phyloP scores from a whole-genome alignment of 2,329 filamentous ascomycete genomes.

The Periglandula ipomoeae region DNA sequence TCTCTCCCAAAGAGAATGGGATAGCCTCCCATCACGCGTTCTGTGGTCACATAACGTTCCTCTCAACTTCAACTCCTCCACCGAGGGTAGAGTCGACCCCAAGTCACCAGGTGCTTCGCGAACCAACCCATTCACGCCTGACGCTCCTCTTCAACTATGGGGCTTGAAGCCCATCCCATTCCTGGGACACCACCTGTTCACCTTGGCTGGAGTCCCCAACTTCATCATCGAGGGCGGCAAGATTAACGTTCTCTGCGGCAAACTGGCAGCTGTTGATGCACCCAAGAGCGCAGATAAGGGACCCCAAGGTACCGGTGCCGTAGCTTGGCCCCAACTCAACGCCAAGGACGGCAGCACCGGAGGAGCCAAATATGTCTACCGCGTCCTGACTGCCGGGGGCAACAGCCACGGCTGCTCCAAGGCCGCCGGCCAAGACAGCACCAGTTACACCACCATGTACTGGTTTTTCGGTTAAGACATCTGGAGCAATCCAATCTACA shows the following conservation, averaged over 20 bases:
- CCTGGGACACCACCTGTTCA: constrained; percentile 62
- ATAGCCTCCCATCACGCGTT: constrained; percentile 28
- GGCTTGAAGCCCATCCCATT: constrained; percentile 30
- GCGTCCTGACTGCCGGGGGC: constrained; percentile 46
- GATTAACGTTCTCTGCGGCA: constrained; percentile 35
- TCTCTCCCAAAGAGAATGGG: constrained; percentile 30
- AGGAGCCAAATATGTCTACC: constrained; percentile 35
- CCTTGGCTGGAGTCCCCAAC: constrained; percentile 39
- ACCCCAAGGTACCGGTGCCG: constrained; percentile 38
- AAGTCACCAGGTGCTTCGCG: constrained; percentile 31
- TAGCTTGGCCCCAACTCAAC: constrained; percentile 44
- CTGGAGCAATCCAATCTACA: too few species aligned
- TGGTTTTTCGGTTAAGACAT: constrained; percentile 39
- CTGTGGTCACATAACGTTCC: constrained; percentile 35
- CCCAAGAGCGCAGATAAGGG: constrained; percentile 40
- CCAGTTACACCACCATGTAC: constrained; percentile 48
- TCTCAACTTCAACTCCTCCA: constrained; percentile 32
- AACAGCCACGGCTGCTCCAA: constrained; percentile 31
- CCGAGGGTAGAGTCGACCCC: constrained; percentile 19
- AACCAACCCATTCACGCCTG: constrained; percentile 34
- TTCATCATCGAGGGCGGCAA: constrained; percentile 43
- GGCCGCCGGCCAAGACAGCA: constrained; percentile 36
- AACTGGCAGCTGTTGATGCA: constrained; percentile 39
- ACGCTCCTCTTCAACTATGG: constrained; percentile 28
- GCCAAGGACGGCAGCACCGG: constrained; percentile 30